Conservation (phyloP, 495 filamentous ascomycete genomes). For the Mytilinidion resinicola region DNA sequence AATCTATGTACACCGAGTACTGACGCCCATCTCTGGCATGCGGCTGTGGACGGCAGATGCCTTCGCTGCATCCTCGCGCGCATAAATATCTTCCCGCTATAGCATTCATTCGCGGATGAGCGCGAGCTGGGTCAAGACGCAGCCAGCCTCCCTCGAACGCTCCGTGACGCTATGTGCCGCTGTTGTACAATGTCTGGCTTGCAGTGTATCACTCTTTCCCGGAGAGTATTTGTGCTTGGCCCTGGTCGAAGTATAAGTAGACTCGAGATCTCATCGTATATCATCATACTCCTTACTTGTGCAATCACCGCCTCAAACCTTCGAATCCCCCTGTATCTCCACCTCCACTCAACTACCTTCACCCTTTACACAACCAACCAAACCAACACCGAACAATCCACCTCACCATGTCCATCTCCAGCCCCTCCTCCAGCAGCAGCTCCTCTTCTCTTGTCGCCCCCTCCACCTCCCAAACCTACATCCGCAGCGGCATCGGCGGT, state of each 20-base stretch:
- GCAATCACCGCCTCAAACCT: not conserved
- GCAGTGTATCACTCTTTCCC: not conserved
- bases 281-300: not conserved
- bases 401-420: not conserved
- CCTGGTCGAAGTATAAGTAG: not conserved
- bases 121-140: not conserved
- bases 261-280: not conserved
- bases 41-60: not conserved
- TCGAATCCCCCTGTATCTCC: not conserved
- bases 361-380: not conserved
- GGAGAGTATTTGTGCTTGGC: not conserved
- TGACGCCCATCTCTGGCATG: not conserved
- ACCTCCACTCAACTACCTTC: not conserved
- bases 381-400: not conserved
- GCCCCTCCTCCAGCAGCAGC: not conserved
- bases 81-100: not conserved
- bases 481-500: not conserved
- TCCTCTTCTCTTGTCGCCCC: not conserved
- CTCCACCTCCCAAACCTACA: not conserved
- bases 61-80: not conserved
- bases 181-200: not conserved
- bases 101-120: not conserved
- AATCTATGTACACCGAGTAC: not conserved
- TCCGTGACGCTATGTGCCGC: not conserved
- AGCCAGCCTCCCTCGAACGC: slow-evolving; percentile 2